Conservation (phyloP, 768 basidiomycete species). For the Asterophora lycoperdoides region DNA sequence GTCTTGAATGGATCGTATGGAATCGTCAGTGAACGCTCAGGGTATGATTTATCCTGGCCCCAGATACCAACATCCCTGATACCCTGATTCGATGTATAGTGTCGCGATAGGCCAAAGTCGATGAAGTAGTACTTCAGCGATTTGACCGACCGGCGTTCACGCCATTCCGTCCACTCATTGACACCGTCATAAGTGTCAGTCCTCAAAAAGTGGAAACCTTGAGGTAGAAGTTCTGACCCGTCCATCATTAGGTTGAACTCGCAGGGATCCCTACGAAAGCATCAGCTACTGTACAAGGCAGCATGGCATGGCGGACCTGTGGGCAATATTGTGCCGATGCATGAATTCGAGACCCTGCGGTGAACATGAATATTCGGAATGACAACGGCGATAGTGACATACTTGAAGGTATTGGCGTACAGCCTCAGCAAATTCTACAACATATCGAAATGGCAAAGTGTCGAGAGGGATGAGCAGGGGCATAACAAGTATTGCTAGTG, state of each 20-base stretch:
- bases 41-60: not conserved
- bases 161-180: conserved; percentile 6
- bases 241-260: conserved; percentile 35
- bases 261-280: conserved; percentile 8
- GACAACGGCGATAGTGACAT: not conserved
- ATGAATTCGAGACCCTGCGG: conserved; percentile 21
- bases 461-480: conserved; percentile 8
- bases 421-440: conserved; percentile 10
- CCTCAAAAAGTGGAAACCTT: conserved; percentile 20
- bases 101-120: not conserved
- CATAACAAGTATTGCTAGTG: conserved; percentile 10
- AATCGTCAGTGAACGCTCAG: not conserved
- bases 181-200: conserved; percentile 14
- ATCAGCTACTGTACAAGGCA: not conserved
- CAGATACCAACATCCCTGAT: not conserved
- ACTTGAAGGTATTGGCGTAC: conserved; percentile 7
- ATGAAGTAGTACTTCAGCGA: conserved; percentile 1
- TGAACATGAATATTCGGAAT: not conserved
- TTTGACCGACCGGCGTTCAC: not conserved
- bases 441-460: conserved; percentile 10
- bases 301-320: conserved; percentile 10
- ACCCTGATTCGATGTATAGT: not conserved
- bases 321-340: conserved; percentile 20
- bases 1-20: conserved; percentile 6
- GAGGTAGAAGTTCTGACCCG: conserved; percentile 20